Base-by-base conservation (phyloP, 768 basidiomycete genomes). In the Lactarius hengduanensis region DNA sequence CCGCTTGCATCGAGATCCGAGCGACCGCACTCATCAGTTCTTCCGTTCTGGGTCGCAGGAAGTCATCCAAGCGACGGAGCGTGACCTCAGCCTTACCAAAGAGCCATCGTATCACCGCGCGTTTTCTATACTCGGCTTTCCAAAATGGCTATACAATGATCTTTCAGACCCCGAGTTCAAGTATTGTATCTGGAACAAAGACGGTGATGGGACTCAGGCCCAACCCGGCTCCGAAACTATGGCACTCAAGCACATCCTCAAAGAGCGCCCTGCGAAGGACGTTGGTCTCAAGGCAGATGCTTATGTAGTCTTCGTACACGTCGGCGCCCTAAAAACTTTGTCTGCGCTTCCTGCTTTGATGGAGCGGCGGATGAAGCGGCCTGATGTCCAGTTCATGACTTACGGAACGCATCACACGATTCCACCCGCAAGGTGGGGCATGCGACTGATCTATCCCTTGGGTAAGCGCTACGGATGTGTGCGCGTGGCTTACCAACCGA, bases 391-490 rank as follows among this genome's bases (percentile, higher is more conserved):
- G 40, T 90, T 91, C 70, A 84, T 85, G 72, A 83, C 83, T 0
- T 93, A 87, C 76, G 91, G 91, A 0, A 83, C 86, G 13, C 84
- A 89, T 74, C 74, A 82, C 34, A 79, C 73, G 20, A 76, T 89
- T 16, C 74, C 79, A n/a, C 80, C 79, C 20, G 73, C 78, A 7
- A 75, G 79, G 38, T 90, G 87, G 89, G 83, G 82, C n/a, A 70
- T 91, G 9, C 80, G 81, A 38, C 87, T 88, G 68, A 82, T 92
- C 13, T 91, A 84, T 71, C 87, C 88, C 45, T 74, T 84, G 64
- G 91, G 91, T 90, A 72, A 59, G 82, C 74, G 38, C 47, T 13
- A 26, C 32, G 56, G 45, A 34, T 34, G 18, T 64, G 40, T 41
- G 43, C 28, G 30, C 34, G 4, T 30, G 56, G 47, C 40, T 32